Evolutionary conservation across 306 rosid species (phyloP), one percentile per base, ranked within the genome.

Genomic region (Gastrolobium bilobum): DNA sequence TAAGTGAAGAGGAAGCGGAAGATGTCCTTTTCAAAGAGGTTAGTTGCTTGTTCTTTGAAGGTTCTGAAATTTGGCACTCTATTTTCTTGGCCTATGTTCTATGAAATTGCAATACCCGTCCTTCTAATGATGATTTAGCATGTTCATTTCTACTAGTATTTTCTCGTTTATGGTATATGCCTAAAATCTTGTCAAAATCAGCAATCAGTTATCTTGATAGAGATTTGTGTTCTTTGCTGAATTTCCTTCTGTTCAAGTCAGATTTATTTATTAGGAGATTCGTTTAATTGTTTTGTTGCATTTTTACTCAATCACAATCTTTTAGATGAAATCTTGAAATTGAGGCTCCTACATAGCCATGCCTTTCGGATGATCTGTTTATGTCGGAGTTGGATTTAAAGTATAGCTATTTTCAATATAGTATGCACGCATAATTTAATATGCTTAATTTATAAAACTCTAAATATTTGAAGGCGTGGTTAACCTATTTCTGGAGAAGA

Each of bases 401-500:
- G 57, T 14, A 35, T 54, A 9, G 35, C 44, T 64, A 65, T 54
- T 56, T 66, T 62, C 58, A 44, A 9, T 48, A 47, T 56, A 44
- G 9, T 26, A 46, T 74, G 62, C 30, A 52, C 30, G 14, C 15
- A 38, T 74, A 20, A 73, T 46, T 81, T 33, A 10, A 48, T 63
- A 59, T 26, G 9, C 68, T 10, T 76, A 29, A 43, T 51, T 65
- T 39, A 46, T 51, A 53, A 53, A 20, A 46, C 5, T 67, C 54
- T 46, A 51, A 68, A 78, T 51, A 43, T 82, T 61, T 71, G 59
- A 82, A 94, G 97, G 89, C 98, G 10, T 94, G 98, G 98, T 86
- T 94, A 64, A 87, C 89, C 39, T 96, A 96, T 89, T 89, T 93
- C 71, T 96, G 99, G 99, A 88, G 98, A 86, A 96, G 99, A 90